Conservation (phyloP, 2,329 filamentous ascomycete genomes). For the Fusarium sp. region DNA sequence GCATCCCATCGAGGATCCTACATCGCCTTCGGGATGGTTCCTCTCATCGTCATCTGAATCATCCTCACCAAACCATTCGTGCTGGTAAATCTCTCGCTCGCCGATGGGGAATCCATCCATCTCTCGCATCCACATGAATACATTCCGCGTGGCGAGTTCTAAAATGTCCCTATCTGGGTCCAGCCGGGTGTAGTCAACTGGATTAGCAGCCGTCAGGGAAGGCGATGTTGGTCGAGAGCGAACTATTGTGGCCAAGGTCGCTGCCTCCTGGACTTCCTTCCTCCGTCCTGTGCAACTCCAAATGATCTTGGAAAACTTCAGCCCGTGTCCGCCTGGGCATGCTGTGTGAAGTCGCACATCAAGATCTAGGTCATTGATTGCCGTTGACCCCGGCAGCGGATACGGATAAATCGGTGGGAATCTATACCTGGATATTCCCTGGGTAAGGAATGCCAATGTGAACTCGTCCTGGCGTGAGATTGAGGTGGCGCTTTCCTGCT, state of each 20-base stretch:
- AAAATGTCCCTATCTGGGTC: neutral
- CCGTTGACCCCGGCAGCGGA: neutral
- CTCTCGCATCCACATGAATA: constrained; percentile 3
- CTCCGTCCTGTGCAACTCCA: neutral
- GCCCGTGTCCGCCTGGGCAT: neutral
- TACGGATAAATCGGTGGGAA: neutral
- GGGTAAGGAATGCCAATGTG: neutral
- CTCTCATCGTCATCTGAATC: neutral
- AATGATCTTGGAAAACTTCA: neutral
- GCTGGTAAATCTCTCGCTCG: constrained; percentile 4
- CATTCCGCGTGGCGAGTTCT: neutral
- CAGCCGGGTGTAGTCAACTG: neutral
- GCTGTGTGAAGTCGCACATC: neutral
- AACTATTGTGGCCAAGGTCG: neutral
- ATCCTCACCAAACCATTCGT: neutral
- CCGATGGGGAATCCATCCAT: neutral
- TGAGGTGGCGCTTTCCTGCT: neutral
- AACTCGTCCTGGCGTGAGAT: neutral
- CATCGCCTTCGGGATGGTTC: neutral
- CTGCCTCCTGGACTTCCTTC: neutral
- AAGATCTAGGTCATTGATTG: neutral
- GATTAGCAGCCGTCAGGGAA: neutral
- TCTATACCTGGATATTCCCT: neutral
- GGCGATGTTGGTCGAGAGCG: neutral
- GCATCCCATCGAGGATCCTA: neutral